Base-by-base conservation (phyloP, 2,329 filamentous ascomycete species). In the Talaromyces sp. region DNA sequence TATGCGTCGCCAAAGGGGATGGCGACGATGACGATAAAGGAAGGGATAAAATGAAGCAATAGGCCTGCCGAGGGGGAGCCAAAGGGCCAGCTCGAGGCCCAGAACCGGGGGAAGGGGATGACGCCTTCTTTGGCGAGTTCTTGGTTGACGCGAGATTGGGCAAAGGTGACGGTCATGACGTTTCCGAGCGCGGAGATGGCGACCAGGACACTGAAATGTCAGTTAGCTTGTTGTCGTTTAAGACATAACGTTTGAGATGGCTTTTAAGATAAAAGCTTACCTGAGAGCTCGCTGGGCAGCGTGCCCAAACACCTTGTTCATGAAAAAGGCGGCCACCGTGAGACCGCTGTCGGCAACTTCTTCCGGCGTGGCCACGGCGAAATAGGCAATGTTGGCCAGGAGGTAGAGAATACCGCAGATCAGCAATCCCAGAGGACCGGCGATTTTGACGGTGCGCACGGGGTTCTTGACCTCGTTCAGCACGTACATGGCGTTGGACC, bases 61-160 rank as follows among this genome's bases (percentile, higher is more conserved):
- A 72, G 64, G 11, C 65, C 66, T 3, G 82, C 73, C 19, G 82
- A 77, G 0, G 86, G 86, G 0, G 86, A 79, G 55, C 84, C 83
- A 57, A 83, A 85, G 0, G 86, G 86, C 70, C 81, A 83, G 66
- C 83, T 85, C 0, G 83, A 86, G 0, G 85, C 85, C 84, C 84
- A 88, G 69, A 89, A 85, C 0, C 77, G 75, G 64, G 82, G 83
- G 51, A 79, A 87, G 0, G 86, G 86, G 9, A 89, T 66, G 6
- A 89, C 74, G 0, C 85, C 85, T 65, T 89, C 86, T 63, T 86
- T 87, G 1, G 83, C 87, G 48, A 89, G 76, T 70, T 89, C 86
- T 61, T 72, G 69, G 35, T 67, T 65, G 41, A 67, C 65, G 14
- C 61, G 60, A n/a, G 60, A 56, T 35, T 64, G 62, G 19, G 62